Evolutionary conservation across 768 basidiomycete species (phyloP), one percentile per base, ranked within the genome.

Genomic region (Mycena amicta): DNA sequence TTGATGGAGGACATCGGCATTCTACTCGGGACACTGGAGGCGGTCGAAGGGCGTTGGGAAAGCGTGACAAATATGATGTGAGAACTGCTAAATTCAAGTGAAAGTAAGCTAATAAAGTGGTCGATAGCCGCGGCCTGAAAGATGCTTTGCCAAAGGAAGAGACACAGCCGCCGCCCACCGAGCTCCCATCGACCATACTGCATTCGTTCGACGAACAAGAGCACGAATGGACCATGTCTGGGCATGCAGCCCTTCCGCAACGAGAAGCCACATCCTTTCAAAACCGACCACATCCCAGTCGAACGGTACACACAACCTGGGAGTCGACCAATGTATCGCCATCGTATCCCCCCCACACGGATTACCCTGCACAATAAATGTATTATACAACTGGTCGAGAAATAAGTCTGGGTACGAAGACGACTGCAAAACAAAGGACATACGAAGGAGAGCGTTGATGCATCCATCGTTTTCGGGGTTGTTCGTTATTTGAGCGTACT

Each of bases 391-490:
- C 62, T 62, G n/a, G n/a, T n/a, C n/a, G 46, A 18, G 28, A 28
- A 2, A 30, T 20, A 5, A 1, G 13, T 39, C n/a, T 26, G 11
- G 16, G 55, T 50, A 39, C n/a, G 20, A n/a, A 22, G 50, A 49
- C 8, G 37, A 27, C 11, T 45, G n/a, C 45, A 46, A 22, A 39
- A 46, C 5, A 41, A 30, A 45, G 54, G 30, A 85, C 92, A 61
- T 72, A 94, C 92, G 84, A 50, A 97, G 85, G 45, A 97, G 91
- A 52, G 95, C 90, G 71, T 97, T 97, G 71, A 98, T 90, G 72
- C 95, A 97, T 6, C 95, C 95, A 67, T 97, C 95, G 63, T 95
- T 95, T 77, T 97, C 95, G 20, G 93, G 92, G 74, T 93, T 94
- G 78, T 95, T 95, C 51, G 93, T 95, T 67, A 95, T 82, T 70